A percentile compares a stretch with the other conserved stretches of the same genome.
phyloP scores from a whole-genome alignment of 2,329 filamentous ascomycete species.

The Chaetomium sp. region DNA sequence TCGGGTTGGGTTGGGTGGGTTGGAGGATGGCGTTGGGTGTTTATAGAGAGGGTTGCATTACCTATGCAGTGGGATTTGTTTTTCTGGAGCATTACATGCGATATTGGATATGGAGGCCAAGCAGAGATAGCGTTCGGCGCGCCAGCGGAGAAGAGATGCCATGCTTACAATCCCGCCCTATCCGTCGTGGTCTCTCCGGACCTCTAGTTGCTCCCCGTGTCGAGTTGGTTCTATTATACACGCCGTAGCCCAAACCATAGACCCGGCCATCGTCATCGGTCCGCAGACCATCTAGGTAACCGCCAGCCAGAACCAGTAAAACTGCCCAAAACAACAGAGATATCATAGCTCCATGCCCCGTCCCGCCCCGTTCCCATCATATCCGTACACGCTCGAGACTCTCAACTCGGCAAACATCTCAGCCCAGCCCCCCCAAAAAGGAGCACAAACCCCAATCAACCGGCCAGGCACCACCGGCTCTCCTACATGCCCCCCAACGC shows the following conservation, averaged over 20 bases:
- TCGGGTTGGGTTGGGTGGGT: background rate
- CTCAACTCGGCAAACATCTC: background rate
- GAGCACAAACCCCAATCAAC: background rate
- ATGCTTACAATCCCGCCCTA: background rate
- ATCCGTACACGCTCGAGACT: constrained; percentile 5
- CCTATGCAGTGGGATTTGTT: background rate
- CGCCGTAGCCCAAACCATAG: background rate
- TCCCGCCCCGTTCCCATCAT: background rate
- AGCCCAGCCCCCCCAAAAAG: background rate
- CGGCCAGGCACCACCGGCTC: background rate
- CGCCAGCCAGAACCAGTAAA: background rate
- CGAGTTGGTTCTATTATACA: constrained; percentile 19
- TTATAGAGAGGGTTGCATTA: background rate
- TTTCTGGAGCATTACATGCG: background rate
- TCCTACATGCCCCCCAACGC: background rate
- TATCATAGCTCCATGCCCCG: background rate
- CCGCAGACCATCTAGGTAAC: background rate
- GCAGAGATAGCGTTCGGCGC: background rate
- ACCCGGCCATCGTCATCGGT: background rate
- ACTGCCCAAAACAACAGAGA: constrained; percentile 8
- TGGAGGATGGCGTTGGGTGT: constrained; percentile 2
- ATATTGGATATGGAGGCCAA: background rate
- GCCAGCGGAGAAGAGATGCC: constrained; percentile 17
- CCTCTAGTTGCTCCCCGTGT: constrained; percentile 16
- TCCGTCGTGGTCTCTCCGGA: constrained; percentile 18